These are phyloP conservation scores for Dendrostoma leiphaemia DNA, from an alignment of 2,329 filamentous ascomycete genomes.

Conservation along the genomic window DNA sequence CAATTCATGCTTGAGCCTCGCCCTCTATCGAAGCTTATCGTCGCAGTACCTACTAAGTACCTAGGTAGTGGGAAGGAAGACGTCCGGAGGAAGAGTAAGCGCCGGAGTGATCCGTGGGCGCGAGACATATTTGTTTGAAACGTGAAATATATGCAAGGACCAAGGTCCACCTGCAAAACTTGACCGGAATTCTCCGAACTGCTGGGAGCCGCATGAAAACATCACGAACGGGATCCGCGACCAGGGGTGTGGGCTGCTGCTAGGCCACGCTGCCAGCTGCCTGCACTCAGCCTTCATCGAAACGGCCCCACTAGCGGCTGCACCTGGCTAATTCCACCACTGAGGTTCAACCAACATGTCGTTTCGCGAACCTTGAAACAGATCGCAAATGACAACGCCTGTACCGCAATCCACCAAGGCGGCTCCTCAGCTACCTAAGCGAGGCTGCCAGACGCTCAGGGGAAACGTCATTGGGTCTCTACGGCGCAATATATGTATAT, in stretches of 20 bases:
- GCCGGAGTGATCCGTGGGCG: too few relatives aligned
- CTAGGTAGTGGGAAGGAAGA: too few relatives aligned
- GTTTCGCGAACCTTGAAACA: constrained; percentile 8
- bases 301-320: neutral
- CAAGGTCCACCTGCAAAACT: too few relatives aligned
- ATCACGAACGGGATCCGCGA: neutral
- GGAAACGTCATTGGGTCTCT: too few relatives aligned
- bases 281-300: constrained; percentile 3
- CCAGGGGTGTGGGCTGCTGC: neutral
- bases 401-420: neutral
- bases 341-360: neutral
- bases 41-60: too few relatives aligned
- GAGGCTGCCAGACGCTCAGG: neutral
- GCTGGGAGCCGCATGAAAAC: too few relatives aligned
- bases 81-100: too few relatives aligned
- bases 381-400: neutral
- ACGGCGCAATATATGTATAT: neutral
- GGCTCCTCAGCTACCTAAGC: neutral
- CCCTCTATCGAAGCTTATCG: too few relatives aligned
- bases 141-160: too few relatives aligned
- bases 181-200: too few relatives aligned
- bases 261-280: neutral
- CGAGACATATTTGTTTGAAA: too few relatives aligned
- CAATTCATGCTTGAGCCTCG: too few relatives aligned
- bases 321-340: neutral